Evolutionary conservation across 352 stramenopile species (phyloP), one percentile per base, ranked within the genome.

Genomic region (Pythium aquatile): DNA sequence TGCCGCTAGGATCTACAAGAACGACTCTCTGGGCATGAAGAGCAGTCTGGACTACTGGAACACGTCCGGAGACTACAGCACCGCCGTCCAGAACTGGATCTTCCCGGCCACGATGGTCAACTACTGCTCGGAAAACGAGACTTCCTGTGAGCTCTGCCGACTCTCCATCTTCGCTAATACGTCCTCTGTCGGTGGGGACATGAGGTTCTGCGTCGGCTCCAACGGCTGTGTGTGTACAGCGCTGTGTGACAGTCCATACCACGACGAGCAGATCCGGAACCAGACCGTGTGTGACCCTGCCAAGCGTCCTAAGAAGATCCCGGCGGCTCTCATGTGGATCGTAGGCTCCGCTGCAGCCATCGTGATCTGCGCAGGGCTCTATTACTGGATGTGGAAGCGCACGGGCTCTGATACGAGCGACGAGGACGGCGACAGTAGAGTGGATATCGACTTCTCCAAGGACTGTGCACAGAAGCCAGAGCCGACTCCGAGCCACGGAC

Each of bases 351-450:
- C 24, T 2, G 47, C 52, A 10, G 32, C 48, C 11, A 39, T 65
- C 16, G 48, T 58, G 29, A 30, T 65, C n/a, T 40, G 35, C 28
- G 35, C 24, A 9, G 24, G 32, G 10, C 37, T 65, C 4, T 65
- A 58, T 48, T 58, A 46, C 32, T 65, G 58, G 58, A 54, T 65
- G 26, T 65, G 58, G 58, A 39, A 17, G n/a, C 47, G 58, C 48
- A 65, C 47, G 26, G 37, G 37, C 26, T 35, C 28, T 24, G 47
- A 33, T 35, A 17, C 24, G 11, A 24, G n/a, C 24, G 49, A 44
- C 28, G 46, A 63, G 28, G 20, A 33, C 42, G 57, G 49, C 39
- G 46, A 48, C 3, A 33, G 33, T 17, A 10, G 29, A 7, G 28
- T 42, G 14, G 28, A 28, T 14, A 51, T 49, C 37, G 39, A 49